These are phyloP conservation scores for Candida dajiaensis DNA, from an alignment of 805 yeast species.

Conservation along the genomic window DNA sequence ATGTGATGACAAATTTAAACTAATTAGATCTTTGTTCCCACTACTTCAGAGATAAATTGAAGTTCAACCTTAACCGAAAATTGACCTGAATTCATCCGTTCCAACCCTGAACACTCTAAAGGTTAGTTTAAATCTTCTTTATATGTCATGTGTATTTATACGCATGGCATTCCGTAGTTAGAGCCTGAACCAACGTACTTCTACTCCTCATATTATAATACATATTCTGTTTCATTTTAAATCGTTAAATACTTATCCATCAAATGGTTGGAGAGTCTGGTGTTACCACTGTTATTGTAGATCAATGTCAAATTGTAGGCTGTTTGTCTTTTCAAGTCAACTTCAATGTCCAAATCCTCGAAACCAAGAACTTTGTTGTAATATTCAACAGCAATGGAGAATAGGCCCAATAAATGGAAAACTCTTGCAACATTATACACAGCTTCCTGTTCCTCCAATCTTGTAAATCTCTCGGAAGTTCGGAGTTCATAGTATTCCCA, in stretches of 20 bases:
- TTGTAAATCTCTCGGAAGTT: constrained; percentile 26
- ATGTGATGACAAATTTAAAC: too few species aligned
- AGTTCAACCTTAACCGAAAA: too few species aligned
- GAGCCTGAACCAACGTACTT: too few species aligned
- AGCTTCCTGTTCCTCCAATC: constrained; percentile 64
- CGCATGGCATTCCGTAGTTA: too few species aligned
- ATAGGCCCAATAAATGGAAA: constrained; percentile 78
- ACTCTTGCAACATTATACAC: constrained; percentile 79
- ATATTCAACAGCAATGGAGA: constrained; percentile 64
- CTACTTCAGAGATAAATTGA: too few species aligned
- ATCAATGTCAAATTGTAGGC: constrained; percentile 81
- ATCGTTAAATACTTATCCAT: constrained; percentile 56
- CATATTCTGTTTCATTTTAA: neutral
- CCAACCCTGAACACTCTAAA: too few species aligned
- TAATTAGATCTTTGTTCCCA: too few species aligned
- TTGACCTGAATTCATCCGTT: too few species aligned
- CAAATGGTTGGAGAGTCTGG: constrained; percentile 52
- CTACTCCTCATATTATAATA: too few species aligned
- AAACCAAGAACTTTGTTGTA: constrained; percentile 56
- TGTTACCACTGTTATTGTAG: constrained; percentile 71
- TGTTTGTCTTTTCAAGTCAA: constrained; percentile 66
- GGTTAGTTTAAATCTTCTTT: too few species aligned
- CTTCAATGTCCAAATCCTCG: constrained; percentile 39
- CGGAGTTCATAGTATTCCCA: constrained; percentile 63
- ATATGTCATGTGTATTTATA: too few species aligned